Evolutionary conservation across 306 rosid genomes (phyloP), one percentile per base, ranked within the genome.

Genomic region (Lathyrus tuberosus): DNA sequence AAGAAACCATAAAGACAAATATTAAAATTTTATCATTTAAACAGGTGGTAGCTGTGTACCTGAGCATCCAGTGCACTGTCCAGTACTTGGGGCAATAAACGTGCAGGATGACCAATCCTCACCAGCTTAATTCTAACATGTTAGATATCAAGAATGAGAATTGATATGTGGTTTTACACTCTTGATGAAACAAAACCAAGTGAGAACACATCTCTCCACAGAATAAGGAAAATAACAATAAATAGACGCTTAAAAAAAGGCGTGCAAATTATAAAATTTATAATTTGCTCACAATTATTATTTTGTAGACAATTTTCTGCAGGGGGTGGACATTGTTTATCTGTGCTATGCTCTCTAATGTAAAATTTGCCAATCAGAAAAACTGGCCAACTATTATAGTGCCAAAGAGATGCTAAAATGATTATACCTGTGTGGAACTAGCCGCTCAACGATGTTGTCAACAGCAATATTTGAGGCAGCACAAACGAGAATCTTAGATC

Each of bases 401-500:
- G 44, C 58, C 43, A 54, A 54, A 70, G 8, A 74, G 65, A 56
- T 38, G 22, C 43, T 54, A 51, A 76, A 47, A 80, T 52, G 58
- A 54, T 28, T 60, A 63, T 81, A 91, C 99, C 89, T 88, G 62
- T 85, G 95, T 71, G 88, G 83, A 68, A 84, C 97, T 43, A 94
- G 89, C 68, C 97, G 85, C 86, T 94, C 99, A 73, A 94, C 99
- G 37, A 94, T 88, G 95, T 94, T 94, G 82, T 94, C 99, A 60
- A 94, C 97, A 77, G 99, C 99, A 87, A 94, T 94, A 80, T 90
- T 94, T 44, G 99, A 94, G 73, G 97, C 99, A 58, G 99, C 99
- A 77, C 99, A 94, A 47, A 88, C 97, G 26, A 94, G 95, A 79
- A 94, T 84, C 84, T 94, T 94, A 71, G 97, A 88, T 75, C 96